A percentile compares a stretch with the other conserved stretches of the same genome.
These are phyloP conservation scores for Pseudocercospora cruenta DNA, from an alignment of 2,329 filamentous ascomycete species.

Conservation along the genomic window DNA sequence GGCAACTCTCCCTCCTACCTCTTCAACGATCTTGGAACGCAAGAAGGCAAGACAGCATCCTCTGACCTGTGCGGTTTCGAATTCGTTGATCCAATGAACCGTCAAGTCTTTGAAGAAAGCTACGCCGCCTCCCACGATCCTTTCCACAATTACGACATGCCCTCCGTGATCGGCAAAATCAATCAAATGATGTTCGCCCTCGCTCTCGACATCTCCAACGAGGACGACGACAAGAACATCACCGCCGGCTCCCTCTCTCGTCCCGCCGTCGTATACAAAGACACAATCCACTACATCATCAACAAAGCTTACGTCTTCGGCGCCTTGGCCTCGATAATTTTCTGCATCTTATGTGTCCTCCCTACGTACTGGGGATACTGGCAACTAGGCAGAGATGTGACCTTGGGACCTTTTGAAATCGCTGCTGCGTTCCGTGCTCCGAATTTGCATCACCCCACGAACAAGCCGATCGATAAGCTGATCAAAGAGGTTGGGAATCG, in stretches of 20 bases:
- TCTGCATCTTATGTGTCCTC: conserved; percentile 39
- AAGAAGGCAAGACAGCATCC: conserved; percentile 6
- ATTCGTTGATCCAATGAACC: conserved; percentile 21
- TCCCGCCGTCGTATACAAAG: conserved; percentile 22
- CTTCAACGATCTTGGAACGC: conserved; percentile 16
- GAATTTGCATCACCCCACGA: conserved; percentile 17
- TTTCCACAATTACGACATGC: conserved; percentile 15
- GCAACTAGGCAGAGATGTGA: conserved; percentile 42
- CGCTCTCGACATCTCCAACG: conserved; percentile 22
- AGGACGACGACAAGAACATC: conserved; percentile 21
- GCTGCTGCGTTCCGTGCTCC: conserved; percentile 41
- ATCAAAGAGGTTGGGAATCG: conserved; percentile 19
- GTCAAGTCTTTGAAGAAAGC: conserved; percentile 7
- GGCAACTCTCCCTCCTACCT: conserved; percentile 24
- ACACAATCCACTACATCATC: conserved; percentile 35
- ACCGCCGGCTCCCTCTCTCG: conserved; percentile 5
- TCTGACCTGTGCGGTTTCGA: conserved; percentile 22
- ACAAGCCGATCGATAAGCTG: conserved; percentile 16
- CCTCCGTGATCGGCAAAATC: conserved; percentile 20
- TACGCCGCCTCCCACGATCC: conserved; percentile 9
- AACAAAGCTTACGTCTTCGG: conserved; percentile 36
- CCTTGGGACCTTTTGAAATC: conserved; percentile 42
- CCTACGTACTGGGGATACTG: conserved; percentile 44
- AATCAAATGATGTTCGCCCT: conserved; percentile 31
- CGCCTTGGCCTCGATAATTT: conserved; percentile 37